phyloP scores from a whole-genome alignment of 495 filamentous ascomycete genomes.

The Hypoxylon perforatum region DNA sequence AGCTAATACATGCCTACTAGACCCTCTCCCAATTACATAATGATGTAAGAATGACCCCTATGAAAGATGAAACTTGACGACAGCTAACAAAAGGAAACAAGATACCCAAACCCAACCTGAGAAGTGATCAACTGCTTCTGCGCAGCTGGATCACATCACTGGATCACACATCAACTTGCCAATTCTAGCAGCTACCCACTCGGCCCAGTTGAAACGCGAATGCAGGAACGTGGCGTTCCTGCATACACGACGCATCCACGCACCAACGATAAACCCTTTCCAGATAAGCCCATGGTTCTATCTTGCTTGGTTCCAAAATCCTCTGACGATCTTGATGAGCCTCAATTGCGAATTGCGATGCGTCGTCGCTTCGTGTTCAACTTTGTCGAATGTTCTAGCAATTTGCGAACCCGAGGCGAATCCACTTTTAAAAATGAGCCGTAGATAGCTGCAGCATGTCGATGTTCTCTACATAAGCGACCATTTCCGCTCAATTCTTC shows the following conservation, averaged over 20 bases:
- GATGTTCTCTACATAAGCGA: neutral
- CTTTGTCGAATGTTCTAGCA: too few relatives aligned
- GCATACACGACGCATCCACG: too few relatives aligned
- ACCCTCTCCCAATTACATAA: neutral
- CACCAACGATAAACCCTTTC: too few relatives aligned
- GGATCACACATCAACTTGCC: neutral
- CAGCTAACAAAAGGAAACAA: neutral
- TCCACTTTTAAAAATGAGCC: too few relatives aligned
- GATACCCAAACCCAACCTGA: neutral
- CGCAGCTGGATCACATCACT: neutral
- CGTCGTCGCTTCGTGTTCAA: too few relatives aligned
- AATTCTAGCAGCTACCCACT: neutral
- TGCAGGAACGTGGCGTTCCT: too few relatives aligned
- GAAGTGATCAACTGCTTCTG: neutral
- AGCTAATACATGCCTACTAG: neutral
- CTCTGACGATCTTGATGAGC: too few relatives aligned
- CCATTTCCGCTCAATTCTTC: neutral
- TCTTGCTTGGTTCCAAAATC: too few relatives aligned
- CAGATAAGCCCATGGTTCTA: too few relatives aligned
- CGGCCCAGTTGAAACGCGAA: too few relatives aligned
- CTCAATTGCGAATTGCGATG: too few relatives aligned
- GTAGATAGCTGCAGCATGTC: too few relatives aligned
- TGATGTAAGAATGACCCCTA: slow-evolving; percentile 1
- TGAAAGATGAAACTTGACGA: neutral
- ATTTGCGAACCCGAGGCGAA: neutral